Percentiles rank a stretch among this genome's conserved stretches.
Conservation (phyloP, 202 grass and related monocot genomes). For the Bolboschoenoplectus hybrid region DNA sequence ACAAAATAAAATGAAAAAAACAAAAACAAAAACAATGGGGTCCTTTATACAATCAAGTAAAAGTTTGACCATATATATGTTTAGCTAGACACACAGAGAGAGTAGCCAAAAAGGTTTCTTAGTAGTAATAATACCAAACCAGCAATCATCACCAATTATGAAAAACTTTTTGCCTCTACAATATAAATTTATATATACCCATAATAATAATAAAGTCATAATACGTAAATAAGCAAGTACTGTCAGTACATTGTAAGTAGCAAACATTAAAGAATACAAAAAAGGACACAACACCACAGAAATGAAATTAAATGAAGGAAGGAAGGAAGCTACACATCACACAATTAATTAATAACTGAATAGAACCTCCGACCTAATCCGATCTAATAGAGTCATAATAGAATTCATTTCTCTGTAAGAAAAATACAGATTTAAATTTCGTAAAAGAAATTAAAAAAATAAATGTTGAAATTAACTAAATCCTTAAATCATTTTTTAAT, state of each 20-base stretch:
- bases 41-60: constrained; percentile 24
- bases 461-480: no score
- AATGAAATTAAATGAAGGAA: constrained; percentile 25
- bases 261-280: constrained; percentile 1
- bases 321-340: constrained; percentile 14
- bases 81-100: background rate
- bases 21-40: background rate
- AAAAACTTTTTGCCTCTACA: constrained; percentile 1
- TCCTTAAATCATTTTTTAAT: no score
- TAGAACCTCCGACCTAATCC: no score
- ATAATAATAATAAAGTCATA: background rate
- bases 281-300: constrained; percentile 12
- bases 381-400: no score
- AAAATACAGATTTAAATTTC: no score
- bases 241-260: constrained; percentile 19
- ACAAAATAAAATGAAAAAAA: background rate
- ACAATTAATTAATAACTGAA: no score
- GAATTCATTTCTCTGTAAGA: no score
- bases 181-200: background rate
- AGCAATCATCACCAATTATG: constrained; percentile 38
- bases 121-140: constrained; percentile 34
- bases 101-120: constrained; percentile 23
- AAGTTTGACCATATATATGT: constrained; percentile 16
- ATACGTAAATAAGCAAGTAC: background rate
- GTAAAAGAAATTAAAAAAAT: no score